Conservation (phyloP, 2,329 filamentous ascomycete genomes). For the Teratosphaeria viscida region DNA sequence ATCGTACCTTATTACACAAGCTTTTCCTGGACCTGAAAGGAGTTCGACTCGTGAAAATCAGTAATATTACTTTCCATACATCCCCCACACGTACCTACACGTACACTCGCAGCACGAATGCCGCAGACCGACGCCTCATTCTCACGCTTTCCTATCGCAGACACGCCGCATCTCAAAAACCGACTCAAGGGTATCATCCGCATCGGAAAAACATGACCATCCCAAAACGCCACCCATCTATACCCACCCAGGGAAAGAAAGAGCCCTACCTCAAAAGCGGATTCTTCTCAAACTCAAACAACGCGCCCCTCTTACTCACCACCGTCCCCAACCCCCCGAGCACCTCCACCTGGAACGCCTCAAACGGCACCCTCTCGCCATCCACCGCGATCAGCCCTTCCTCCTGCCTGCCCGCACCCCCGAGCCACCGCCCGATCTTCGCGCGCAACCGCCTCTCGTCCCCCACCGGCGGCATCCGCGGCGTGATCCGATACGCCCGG, state of each 20-base stretch:
- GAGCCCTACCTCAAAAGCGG: neutral
- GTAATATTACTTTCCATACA: no score
- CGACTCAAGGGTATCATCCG: neutral
- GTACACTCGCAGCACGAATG: neutral
- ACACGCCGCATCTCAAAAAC: neutral
- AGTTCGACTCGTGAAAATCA: no score
- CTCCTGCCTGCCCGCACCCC: slow-evolving; percentile 38
- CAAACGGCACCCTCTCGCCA: slow-evolving; percentile 77
- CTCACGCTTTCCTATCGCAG: neutral
- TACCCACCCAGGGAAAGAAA: neutral
- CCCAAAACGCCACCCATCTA: neutral
- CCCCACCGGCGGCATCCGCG: slow-evolving; percentile 27
- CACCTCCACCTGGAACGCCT: slow-evolving; percentile 83
- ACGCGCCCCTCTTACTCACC: slow-evolving; percentile 61
- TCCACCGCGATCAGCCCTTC: slow-evolving; percentile 89
- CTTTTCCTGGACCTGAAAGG: no score
- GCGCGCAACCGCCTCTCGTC: slow-evolving; percentile 9
- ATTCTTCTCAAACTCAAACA: slow-evolving; percentile 51
- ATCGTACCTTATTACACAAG: no score
- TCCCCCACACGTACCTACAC: neutral
- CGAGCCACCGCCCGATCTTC: slow-evolving; percentile 18
- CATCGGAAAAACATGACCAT: neutral
- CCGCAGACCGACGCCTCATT: neutral
- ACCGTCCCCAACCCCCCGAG: slow-evolving; percentile 74
- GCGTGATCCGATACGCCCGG: slow-evolving; percentile 74